Base-by-base conservation (phyloP, 2,329 filamentous ascomycete species). In the Gyromitra esculenta region DNA sequence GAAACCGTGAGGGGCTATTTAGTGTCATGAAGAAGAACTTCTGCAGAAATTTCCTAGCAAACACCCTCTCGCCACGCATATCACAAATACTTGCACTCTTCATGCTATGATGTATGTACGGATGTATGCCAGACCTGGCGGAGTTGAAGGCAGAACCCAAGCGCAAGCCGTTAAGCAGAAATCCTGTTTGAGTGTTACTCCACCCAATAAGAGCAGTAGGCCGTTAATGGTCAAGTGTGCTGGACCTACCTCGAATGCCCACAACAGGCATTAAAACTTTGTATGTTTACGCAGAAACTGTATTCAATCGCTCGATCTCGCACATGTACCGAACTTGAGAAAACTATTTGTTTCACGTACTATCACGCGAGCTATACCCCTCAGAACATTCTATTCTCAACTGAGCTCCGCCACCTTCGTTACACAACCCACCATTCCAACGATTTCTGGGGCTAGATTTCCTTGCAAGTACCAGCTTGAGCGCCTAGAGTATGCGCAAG, bases 301-400 rank as follows among this genome's bases (percentile, higher is more conserved):
- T 9, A 15, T 35, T 50, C 21, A 64, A 64, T 64, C 62, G 62
- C 62, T 50, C 43, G 62, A 64, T 64, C 62, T n/a, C 18, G 21
- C 35, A 52, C 62, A 52, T 50, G 37, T 31, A 37, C 62, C 15
- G 25, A 3, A n/a, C 21, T 37, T 18, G 15, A 62, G 37, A 65
- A 65, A 65, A 65, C 18, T 25, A 39, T n/a, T 52, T 39, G 31
- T 21, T 65, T 52, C 43, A 52, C 31, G 13, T 65, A 64, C 11
- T 48, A 31, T 43, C 50, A 52, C 50, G 50, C n/a, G 50, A 9
- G 50, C 41, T 63, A 63, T 15, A 52, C 39, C 18, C 5, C 8
- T 18, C 25, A 50, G 43, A 11, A 21, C 7, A 15, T 65, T 65
- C 50, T 11, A 4, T 21, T 39, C 62, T 25, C 59, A 63, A 45